Conservation (phyloP, 495 filamentous ascomycete genomes). For the Staphylotrichum longicolle region DNA sequence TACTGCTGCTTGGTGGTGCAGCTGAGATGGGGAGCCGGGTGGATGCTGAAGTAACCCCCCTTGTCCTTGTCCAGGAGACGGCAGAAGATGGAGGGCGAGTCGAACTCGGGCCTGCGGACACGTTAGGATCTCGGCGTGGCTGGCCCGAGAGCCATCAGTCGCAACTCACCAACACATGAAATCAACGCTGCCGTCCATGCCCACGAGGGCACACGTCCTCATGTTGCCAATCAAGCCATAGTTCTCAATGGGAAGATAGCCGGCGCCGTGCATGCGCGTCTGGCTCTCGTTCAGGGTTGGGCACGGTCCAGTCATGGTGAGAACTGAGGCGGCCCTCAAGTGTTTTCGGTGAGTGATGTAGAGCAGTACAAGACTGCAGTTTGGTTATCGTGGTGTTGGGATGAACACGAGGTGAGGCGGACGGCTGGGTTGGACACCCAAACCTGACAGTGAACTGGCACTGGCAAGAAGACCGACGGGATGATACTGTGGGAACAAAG, state of each 20-base stretch:
- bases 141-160: too few relatives aligned
- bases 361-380: neutral
- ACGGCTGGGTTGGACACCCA: neutral
- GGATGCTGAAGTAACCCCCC: conserved; percentile 66
- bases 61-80: conserved; percentile 67
- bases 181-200: conserved; percentile 67
- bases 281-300: conserved; percentile 27
- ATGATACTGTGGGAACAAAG: conserved; percentile 10
- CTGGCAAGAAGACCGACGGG: neutral
- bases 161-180: conserved; percentile 68
- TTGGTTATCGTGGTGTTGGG: conserved; percentile 4
- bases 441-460: too few relatives aligned
- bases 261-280: conserved; percentile 30
- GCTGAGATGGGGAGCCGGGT: conserved; percentile 43
- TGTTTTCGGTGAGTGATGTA: neutral
- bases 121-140: conserved; percentile 2
- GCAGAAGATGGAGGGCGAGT: conserved; percentile 65
- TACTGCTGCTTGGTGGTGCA: conserved; percentile 68
- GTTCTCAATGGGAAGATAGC: conserved; percentile 67
- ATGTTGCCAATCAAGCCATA: conserved; percentile 77
- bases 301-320: conserved; percentile 10
- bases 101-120: conserved; percentile 59
- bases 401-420: conserved; percentile 2
- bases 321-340: neutral
- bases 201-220: conserved; percentile 70